Evolutionary conservation across 1,284 basidiomycete genomes (phyloP), one percentile per base, ranked within the genome.

Genomic region (Cutaneotrichosporon sp.): DNA sequence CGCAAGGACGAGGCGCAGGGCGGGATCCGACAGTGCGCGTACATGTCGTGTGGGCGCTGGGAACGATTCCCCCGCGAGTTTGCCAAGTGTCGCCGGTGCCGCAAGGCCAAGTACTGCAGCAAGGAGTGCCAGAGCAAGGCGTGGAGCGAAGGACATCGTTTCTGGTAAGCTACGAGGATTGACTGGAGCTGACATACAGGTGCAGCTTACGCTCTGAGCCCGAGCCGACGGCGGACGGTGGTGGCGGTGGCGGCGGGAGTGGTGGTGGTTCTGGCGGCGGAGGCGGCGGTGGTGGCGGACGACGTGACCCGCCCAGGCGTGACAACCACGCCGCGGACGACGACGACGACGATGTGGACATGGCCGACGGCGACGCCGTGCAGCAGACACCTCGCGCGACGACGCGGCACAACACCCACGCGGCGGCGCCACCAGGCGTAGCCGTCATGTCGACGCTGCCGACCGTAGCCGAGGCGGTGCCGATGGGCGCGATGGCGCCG

Each of bases 71-170:
- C 94, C 4, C 82, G 93, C 33, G 91, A 98, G 74, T 98, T 98
- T 76, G 93, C 94, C 17, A 98, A 98, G 72, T 98, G 94, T 69
- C 77, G 96, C 50, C 79, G 93, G 58, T 98, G 96, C 77, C 78
- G 93, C 63, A 97, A 97, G 76, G 94, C 94, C 10, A 98, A 98
- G 75, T 98, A 98, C 73, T 98, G 96, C 72, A 90, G 89, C 51
- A 97, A 97, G 75, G 88, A 92, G 63, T 98, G 96, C 73, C 94
- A 98, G 78, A 91, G 88, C 66, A 90, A 87, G 35, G 93, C 92
- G 2, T 98, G 93, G 96, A 88, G 87, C 60, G 91, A 93, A 67
- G 94, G 96, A 0, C 94, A 98, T 73, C 81, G 94, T 49, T 97
- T 74, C 60, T 75, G 74, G 73, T 75, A 52, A 55, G 72, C 64